phyloP scores from a whole-genome alignment of 2,329 filamentous ascomycete genomes.

The Hypoxylon sp. region DNA sequence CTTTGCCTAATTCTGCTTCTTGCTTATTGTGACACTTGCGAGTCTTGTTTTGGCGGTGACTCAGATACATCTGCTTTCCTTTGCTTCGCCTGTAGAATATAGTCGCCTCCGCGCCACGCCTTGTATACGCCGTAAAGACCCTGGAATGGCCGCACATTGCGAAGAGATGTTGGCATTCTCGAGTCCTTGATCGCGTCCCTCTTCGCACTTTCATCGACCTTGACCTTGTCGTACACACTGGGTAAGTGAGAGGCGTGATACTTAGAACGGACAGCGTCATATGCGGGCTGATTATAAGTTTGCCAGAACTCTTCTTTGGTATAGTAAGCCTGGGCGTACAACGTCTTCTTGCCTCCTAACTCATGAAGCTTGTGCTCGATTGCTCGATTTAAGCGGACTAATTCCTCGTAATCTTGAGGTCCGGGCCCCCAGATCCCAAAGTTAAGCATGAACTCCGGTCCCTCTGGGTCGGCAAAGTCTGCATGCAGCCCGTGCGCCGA shows the following conservation, averaged over 20 bases:
- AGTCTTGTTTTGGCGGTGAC: conserved; percentile 4
- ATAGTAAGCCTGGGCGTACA: conserved; percentile 80
- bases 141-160: conserved; percentile 60
- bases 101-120: conserved; percentile 62
- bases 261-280: conserved; percentile 69
- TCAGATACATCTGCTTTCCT: conserved; percentile 4
- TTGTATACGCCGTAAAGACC: conserved; percentile 64
- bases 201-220: conserved; percentile 61
- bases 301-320: conserved; percentile 77
- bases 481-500: conserved; percentile 64
- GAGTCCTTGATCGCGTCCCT: conserved; percentile 51
- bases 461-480: conserved; percentile 58
- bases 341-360: conserved; percentile 76
- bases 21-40: not conserved
- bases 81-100: conserved; percentile 58
- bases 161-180: conserved; percentile 55
- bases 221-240: conserved; percentile 78
- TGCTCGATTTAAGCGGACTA: conserved; percentile 69
- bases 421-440: conserved; percentile 74
- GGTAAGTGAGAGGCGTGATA: conserved; percentile 73
- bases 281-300: conserved; percentile 72
- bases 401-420: conserved; percentile 59
- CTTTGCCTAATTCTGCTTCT: not conserved
- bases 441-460: conserved; percentile 66
- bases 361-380: conserved; percentile 72